Conservation (phyloP, 2,329 filamentous ascomycete genomes). For the Trichoderma atroviride region DNA sequence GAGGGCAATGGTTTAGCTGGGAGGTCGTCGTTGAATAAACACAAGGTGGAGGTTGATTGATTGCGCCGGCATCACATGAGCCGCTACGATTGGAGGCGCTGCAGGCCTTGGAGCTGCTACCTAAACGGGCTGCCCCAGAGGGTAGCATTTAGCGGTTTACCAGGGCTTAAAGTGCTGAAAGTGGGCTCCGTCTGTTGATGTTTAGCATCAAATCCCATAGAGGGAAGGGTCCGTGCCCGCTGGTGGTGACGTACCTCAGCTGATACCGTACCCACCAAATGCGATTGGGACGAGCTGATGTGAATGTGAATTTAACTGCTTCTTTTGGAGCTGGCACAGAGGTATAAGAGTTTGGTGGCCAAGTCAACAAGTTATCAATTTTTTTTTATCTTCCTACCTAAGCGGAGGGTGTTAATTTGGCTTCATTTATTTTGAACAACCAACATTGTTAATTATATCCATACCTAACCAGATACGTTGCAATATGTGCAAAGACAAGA, state of each 20-base stretch:
- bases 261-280: not conserved
- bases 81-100: not conserved
- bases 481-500: not conserved
- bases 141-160: not conserved
- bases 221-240: not conserved
- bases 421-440: no score
- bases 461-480: not conserved
- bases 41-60: not conserved
- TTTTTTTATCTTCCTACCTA: no score
- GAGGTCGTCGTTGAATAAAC: not conserved
- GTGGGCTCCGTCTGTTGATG: not conserved
- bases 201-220: not conserved
- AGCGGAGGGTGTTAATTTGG: no score
- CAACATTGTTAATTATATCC: no score
- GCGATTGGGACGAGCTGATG: not conserved
- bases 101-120: not conserved
- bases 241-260: not conserved
- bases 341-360: no score
- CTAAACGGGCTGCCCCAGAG: not conserved
- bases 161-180: not conserved
- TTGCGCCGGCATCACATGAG: slow-evolving; percentile 3
- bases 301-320: not conserved
- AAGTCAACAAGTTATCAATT: no score
- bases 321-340: not conserved
- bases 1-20: not conserved